Base-by-base conservation (phyloP, 2,329 filamentous ascomycete species). In the Dryadomyces sulphureus region DNA sequence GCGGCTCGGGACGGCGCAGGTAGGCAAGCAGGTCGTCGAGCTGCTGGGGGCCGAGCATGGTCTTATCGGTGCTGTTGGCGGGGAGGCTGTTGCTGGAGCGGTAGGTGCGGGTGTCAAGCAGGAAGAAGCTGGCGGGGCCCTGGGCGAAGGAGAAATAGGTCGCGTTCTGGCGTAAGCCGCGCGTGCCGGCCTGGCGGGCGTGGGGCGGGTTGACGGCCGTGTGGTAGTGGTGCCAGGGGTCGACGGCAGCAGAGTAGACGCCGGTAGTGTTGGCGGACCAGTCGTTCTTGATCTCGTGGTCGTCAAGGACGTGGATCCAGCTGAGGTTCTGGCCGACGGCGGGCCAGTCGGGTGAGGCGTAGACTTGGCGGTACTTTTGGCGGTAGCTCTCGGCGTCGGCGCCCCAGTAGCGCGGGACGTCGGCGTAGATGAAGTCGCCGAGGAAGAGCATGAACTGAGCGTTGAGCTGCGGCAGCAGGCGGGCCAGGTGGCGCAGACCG, bases 291-390 rank as follows among this genome's bases (percentile, higher is more conserved):
- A 98, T 95, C 59, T 98, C 92, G 57, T 98, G 92, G 59, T 98
- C 92, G 58, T 98, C 92, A 7, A 95, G 75, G 2, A 94, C 89
- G 57, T 98, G 92, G 39, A 96, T 86, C 92, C 92, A 98, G 55
- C 89, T 93, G n/a, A 96, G 68, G 46, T 87, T 80, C 54, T 82
- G 72, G 1, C 78, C 78, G 11, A 84, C 79, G 0, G 77, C 67
- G 1, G 75, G 69, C 92, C 92, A 98, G 53, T 94, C 90, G 0
- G 90, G 90, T 2, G 89, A 94, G 0, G 86, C 83, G 58, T 98
- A 98, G n/a, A 95, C 81, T 55, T 93, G 87, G 19, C 90, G 81
- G 59, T 98, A 98, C 59, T 95, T 88, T 58, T 86, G 78, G 43
- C 89, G 77, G 60, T 95, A 98, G 56, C 88, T 79, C 45, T 85